These are phyloP conservation scores for Phialophora tarda DNA, from an alignment of 2,329 filamentous ascomycete genomes.

Conservation along the genomic window DNA sequence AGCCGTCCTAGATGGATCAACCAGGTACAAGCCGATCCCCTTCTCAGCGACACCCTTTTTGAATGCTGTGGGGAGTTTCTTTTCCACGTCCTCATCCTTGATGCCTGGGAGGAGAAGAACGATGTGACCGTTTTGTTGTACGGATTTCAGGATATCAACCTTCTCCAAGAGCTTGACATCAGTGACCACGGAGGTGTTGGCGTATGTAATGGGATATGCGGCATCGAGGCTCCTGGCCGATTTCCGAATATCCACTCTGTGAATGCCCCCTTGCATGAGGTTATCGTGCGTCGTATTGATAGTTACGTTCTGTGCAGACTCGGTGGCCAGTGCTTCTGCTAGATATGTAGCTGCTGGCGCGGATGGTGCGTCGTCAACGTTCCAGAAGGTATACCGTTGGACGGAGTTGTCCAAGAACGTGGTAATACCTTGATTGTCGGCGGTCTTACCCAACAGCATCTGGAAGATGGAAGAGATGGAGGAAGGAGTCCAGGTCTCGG, in stretches of 20 bases:
- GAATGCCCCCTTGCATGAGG: slow-evolving; percentile 72
- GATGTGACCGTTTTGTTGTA: slow-evolving; percentile 73
- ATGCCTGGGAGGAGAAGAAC: slow-evolving; percentile 77
- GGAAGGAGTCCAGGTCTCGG: slow-evolving; percentile 66
- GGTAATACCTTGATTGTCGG: slow-evolving; percentile 54
- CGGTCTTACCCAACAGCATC: slow-evolving; percentile 51
- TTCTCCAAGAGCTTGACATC: slow-evolving; percentile 80
- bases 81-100: slow-evolving; percentile 89
- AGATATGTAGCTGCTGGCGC: slow-evolving; percentile 67
- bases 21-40: slow-evolving; percentile 71
- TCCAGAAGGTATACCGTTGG: slow-evolving; percentile 93
- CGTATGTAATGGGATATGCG: slow-evolving; percentile 77
- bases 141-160: slow-evolving; percentile 72
- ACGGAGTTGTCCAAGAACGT: slow-evolving; percentile 58
- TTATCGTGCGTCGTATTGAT: slow-evolving; percentile 67
- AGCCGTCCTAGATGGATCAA: slow-evolving; percentile 73
- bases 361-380: slow-evolving; percentile 75
- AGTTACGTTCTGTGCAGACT: slow-evolving; percentile 66
- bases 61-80: slow-evolving; percentile 73
- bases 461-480: slow-evolving; percentile 54
- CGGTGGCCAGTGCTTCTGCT: slow-evolving; percentile 64
- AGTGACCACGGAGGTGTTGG: slow-evolving; percentile 78
- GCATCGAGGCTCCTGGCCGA: slow-evolving; percentile 84
- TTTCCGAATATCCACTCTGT: slow-evolving; percentile 83
- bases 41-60: slow-evolving; percentile 74